phyloP scores from a whole-genome alignment of 2,329 filamentous ascomycete species.

The Cryphonectria nitschkei region DNA sequence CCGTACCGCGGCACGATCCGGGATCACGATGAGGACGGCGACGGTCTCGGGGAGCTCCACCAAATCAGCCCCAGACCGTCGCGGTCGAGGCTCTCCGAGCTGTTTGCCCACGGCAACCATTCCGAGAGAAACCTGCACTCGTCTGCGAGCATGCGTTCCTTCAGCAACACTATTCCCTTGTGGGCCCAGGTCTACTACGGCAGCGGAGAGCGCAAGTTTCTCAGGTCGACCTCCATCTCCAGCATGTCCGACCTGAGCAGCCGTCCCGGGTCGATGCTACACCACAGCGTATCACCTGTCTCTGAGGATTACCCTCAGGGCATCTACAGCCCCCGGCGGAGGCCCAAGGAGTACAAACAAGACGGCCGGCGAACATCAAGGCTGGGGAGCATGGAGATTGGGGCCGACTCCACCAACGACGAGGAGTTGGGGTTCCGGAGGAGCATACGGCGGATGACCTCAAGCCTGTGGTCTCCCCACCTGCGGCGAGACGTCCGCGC shows the following conservation, averaged over 20 bases:
- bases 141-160: conserved; percentile 49
- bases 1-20: conserved; percentile 45
- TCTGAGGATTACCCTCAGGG: conserved; percentile 51
- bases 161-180: conserved; percentile 51
- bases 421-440: conserved; percentile 36
- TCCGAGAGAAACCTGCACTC: conserved; percentile 59
- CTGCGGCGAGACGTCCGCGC: conserved; percentile 66
- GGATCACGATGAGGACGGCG: conserved; percentile 66
- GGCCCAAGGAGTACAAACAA: conserved; percentile 44
- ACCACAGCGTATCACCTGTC: conserved; percentile 52
- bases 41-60: conserved; percentile 64
- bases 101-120: conserved; percentile 47
- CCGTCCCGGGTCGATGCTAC: conserved; percentile 46
- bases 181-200: conserved; percentile 74
- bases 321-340: conserved; percentile 51
- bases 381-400: conserved; percentile 50
- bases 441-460: conserved; percentile 52
- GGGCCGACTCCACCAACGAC: conserved; percentile 40
- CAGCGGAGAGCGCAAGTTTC: conserved; percentile 61
- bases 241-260: conserved; percentile 52
- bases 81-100: conserved; percentile 54
- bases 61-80: conserved; percentile 57
- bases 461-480: conserved; percentile 75
- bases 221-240: conserved; percentile 52
- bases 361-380: conserved; percentile 36